Conservation (phyloP, 176 grass and related monocot species). For the Bonia amplexicaulis region DNA sequence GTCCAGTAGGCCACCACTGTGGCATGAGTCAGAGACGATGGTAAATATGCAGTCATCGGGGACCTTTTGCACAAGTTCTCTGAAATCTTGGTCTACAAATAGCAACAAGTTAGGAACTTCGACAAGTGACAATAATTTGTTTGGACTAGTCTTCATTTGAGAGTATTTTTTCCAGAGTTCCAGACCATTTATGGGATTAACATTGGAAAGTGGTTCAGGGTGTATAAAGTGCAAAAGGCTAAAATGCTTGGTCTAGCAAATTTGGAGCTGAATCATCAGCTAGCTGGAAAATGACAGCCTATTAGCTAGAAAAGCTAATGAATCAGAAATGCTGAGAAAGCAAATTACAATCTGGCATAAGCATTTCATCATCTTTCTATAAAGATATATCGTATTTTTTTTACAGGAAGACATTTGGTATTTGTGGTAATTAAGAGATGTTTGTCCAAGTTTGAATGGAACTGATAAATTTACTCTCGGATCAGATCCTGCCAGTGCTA, state of each 20-base stretch:
- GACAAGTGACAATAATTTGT: neutral
- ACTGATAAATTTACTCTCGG: neutral
- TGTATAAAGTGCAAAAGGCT: neutral
- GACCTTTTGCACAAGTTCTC: constrained; percentile 73
- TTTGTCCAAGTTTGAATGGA: neutral
- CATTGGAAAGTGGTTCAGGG: neutral
- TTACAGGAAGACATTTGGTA: neutral
- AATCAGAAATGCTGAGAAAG: neutral
- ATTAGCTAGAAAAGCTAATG: neutral
- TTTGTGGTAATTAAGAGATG: neutral
- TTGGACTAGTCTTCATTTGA: neutral
- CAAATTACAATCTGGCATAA: constrained; percentile 1
- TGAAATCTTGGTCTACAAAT: constrained; percentile 83
- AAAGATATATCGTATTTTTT: neutral
- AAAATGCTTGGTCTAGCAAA: neutral
- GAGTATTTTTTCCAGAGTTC: neutral
- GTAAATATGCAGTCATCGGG: constrained; percentile 70
- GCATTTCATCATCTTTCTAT: neutral
- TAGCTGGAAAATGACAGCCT: neutral
- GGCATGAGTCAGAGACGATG: constrained; percentile 93
- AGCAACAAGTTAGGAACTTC: neutral
- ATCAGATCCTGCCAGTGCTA: neutral
- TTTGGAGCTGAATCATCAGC: neutral
- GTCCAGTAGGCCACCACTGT: constrained; percentile 89
- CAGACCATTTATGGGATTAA: neutral